Evolutionary conservation across 805 yeast species (phyloP).

Genomic region (Vanderwaltozyma verrucispora): DNA sequence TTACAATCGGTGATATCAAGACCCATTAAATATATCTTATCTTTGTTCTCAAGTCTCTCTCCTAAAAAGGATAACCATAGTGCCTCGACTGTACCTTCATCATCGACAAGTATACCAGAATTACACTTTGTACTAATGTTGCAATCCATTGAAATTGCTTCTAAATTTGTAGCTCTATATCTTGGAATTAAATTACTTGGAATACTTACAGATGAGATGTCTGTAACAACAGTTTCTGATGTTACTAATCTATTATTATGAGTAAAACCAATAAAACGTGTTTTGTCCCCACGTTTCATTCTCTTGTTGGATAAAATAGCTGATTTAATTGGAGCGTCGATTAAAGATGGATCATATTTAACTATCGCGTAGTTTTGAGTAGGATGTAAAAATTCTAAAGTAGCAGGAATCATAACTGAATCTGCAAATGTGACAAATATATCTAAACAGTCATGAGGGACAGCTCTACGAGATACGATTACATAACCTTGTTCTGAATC

Average conservation of each 20-base stretch:
- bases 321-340: slow-evolving; percentile 59
- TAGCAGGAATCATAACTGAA: slow-evolving; percentile 68
- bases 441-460: slow-evolving; percentile 73
- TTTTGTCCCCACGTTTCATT: slow-evolving; percentile 63
- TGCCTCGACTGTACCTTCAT: slow-evolving; percentile 71
- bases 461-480: slow-evolving; percentile 62
- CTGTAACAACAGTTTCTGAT: slow-evolving; percentile 67
- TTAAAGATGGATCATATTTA: slow-evolving; percentile 67
- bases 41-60: slow-evolving; percentile 52
- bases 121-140: slow-evolving; percentile 61
- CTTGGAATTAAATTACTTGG: slow-evolving; percentile 67
- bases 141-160: slow-evolving; percentile 66
- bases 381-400: slow-evolving; percentile 78
- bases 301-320: slow-evolving; percentile 50
- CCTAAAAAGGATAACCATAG: slow-evolving; percentile 81
- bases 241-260: slow-evolving; percentile 57
- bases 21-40: slow-evolving; percentile 62
- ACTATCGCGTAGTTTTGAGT: slow-evolving; percentile 76
- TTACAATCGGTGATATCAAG: slow-evolving; percentile 60
- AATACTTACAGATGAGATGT: slow-evolving; percentile 61
- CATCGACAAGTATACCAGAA: slow-evolving; percentile 68
- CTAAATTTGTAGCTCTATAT: slow-evolving; percentile 77
- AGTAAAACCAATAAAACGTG: slow-evolving; percentile 74
- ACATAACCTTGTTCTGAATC: slow-evolving; percentile 76
- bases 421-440: slow-evolving; percentile 75